Evolutionary conservation across 2,329 filamentous ascomycete species (phyloP).

Genomic region (Colletotrichum incanum): DNA sequence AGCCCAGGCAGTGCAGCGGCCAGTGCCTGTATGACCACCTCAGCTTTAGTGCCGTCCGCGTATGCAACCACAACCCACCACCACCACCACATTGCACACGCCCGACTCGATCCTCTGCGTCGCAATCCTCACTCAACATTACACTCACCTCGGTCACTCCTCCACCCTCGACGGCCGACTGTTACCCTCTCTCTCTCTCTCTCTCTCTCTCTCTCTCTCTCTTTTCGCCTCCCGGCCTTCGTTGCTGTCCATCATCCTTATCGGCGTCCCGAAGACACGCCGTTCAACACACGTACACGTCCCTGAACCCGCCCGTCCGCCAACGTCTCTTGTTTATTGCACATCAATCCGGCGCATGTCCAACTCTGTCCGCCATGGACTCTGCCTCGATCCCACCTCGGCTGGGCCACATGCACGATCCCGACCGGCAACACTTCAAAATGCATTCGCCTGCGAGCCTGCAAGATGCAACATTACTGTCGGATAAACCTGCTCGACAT

Average conservation of each 20-base stretch:
- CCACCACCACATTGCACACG: slow-evolving; percentile 18
- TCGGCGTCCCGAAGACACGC: not conserved
- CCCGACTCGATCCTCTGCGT: slow-evolving; percentile 32
- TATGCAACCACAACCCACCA: slow-evolving; percentile 1
- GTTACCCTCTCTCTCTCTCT: not conserved
- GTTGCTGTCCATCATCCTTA: slow-evolving; percentile 7
- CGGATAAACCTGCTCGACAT: slow-evolving; percentile 29
- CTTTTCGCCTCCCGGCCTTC: not conserved
- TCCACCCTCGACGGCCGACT: slow-evolving; percentile 11
- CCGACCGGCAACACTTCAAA: slow-evolving; percentile 32
- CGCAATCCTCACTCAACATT: slow-evolving; percentile 44
- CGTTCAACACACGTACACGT: slow-evolving; percentile 4
- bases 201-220: not conserved
- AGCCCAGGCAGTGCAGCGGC: not conserved
- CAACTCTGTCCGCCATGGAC: slow-evolving; percentile 40
- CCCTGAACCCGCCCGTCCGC: not conserved
- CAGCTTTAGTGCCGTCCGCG: no score
- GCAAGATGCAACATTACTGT: slow-evolving; percentile 19
- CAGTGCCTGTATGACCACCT: slow-evolving; percentile 8
- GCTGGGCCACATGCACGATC: slow-evolving; percentile 29
- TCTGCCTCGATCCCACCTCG: slow-evolving; percentile 40
- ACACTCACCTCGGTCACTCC: slow-evolving; percentile 18
- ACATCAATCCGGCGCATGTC: slow-evolving; percentile 21
- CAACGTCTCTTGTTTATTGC: slow-evolving; percentile 23
- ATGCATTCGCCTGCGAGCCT: slow-evolving; percentile 25